These are phyloP conservation scores for Canavalia ensiformis DNA, from an alignment of 306 rosid genomes.

Conservation along the genomic window DNA sequence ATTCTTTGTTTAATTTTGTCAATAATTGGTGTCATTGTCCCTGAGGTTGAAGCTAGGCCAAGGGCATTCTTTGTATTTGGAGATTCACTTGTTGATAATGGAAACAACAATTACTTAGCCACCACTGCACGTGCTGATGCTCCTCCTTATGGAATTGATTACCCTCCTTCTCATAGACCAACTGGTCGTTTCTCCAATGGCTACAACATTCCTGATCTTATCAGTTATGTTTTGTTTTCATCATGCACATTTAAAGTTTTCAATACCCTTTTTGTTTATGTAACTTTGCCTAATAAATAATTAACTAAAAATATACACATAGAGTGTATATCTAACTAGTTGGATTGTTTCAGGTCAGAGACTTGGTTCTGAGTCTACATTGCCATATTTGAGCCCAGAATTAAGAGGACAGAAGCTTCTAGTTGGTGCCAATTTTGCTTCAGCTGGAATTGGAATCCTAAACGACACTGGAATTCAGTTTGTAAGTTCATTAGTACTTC, in stretches of 20 bases:
- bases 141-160: slow-evolving; percentile 83
- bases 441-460: slow-evolving; percentile 93
- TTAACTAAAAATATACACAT: not conserved
- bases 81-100: slow-evolving; percentile 83
- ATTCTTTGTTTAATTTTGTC: slow-evolving; percentile 30
- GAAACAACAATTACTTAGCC: slow-evolving; percentile 77
- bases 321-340: slow-evolving; percentile 8
- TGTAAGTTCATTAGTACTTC: slow-evolving; percentile 46
- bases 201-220: slow-evolving; percentile 75
- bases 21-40: slow-evolving; percentile 1
- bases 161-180: slow-evolving; percentile 63
- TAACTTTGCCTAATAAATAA: not conserved
- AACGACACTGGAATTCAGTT: slow-evolving; percentile 93
- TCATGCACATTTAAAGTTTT: not conserved
- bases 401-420: slow-evolving; percentile 64
- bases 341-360: slow-evolving; percentile 57
- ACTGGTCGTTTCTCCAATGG: slow-evolving; percentile 91
- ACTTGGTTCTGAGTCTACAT: slow-evolving; percentile 69
- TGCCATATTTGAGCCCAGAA: slow-evolving; percentile 77
- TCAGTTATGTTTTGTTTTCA: slow-evolving; percentile 57
- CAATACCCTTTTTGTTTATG: not conserved
- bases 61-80: slow-evolving; percentile 84
- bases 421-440: slow-evolving; percentile 90
- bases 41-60: slow-evolving; percentile 42
- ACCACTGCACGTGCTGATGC: slow-evolving; percentile 83